These are phyloP conservation scores for Botryosphaeria agaves DNA, from an alignment of 2,329 filamentous ascomycete species.

Conservation along the genomic window DNA sequence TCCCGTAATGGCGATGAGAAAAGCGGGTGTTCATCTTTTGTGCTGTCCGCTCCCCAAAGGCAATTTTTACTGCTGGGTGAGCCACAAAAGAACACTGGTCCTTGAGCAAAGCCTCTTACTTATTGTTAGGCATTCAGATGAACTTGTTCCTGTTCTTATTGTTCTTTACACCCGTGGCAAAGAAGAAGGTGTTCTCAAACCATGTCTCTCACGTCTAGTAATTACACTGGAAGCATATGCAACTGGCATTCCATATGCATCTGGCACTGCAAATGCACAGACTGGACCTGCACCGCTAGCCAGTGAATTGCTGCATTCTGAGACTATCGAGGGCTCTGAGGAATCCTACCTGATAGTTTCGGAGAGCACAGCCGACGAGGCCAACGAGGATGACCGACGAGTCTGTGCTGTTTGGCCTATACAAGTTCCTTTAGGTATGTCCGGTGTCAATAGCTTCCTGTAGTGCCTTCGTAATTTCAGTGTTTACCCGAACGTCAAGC, in stretches of 20 bases:
- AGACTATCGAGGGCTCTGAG: constrained; percentile 14
- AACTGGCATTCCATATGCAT: constrained; percentile 27
- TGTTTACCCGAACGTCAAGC: too few species aligned
- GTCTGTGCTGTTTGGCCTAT: constrained; percentile 22
- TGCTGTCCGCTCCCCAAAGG: constrained; percentile 43
- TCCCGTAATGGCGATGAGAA: constrained; percentile 26
- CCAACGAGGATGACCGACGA: constrained; percentile 5
- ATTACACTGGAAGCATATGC: constrained; percentile 52
- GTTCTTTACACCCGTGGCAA: constrained; percentile 47
- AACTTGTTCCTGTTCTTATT: constrained; percentile 51
- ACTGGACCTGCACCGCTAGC: constrained; percentile 11
- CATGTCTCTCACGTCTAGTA: constrained; percentile 43
- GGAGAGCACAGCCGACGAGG: constrained; percentile 7
- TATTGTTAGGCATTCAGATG: constrained; percentile 44
- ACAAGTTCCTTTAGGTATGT: constrained; percentile 18
- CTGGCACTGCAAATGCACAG: constrained; percentile 9
- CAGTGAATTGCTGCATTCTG: constrained; percentile 42
- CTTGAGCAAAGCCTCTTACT: constrained; percentile 30
- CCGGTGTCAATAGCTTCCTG: too few species aligned
- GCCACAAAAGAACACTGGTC: constrained; percentile 18
- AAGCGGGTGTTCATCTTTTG: constrained; percentile 25
- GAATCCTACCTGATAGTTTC: constrained; percentile 15
- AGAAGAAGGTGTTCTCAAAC: constrained; percentile 37
- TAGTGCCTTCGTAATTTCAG: too few species aligned
- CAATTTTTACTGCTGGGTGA: constrained; percentile 57